Evolutionary conservation across 2,329 filamentous ascomycete species (phyloP), one percentile per base, ranked within the genome.

Genomic region (Lachnellula hyalina): DNA sequence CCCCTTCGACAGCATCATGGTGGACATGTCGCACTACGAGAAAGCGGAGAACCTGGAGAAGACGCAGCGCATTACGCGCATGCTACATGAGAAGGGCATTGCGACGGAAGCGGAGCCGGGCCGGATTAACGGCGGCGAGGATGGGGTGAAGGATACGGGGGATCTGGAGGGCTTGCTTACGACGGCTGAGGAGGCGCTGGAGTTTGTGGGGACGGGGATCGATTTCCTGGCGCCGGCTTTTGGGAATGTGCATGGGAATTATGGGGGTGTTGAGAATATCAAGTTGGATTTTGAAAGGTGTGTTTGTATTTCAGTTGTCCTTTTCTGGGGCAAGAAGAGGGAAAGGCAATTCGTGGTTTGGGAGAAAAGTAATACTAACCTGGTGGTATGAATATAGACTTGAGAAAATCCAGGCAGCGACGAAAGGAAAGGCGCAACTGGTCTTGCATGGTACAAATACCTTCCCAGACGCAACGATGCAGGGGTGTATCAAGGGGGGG

Each of bases 21-120:
- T 89, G 0, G 87, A 90, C 70, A 90, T 90, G 85, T 82, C 77
- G 55, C 86, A 89, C 67, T 83, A 86, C 65, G 84, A 87, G 61
- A 84, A 83, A 62, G 83, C 79, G 52, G 85, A 89, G 71, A 90
- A 90, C 65, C 73, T 90, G 38, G 73, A 76, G 2, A 76, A 81
- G 65, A 89, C 85, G 19, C 74, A 74, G 49, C 82, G 87, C 61
- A 71, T 89, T 49, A 82, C 83, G 6, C 72, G 71, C 21, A 83
- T 85, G 66, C 87, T 85, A 66, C 80, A 87, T 66, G 81, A 73
- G 61, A 75, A 80, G 42, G 83, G 84, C 3, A 87, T 89, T 58
- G 79, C 83, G 4, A 85, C 84, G 1, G 86, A 90, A 67, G 86
- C 85, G 0, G 86, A 90, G 65, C 85, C 85, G 0, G 86, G 86